Evolutionary conservation across 257 asterid genomes (phyloP).

Genomic region (Apocynum venetum): DNA sequence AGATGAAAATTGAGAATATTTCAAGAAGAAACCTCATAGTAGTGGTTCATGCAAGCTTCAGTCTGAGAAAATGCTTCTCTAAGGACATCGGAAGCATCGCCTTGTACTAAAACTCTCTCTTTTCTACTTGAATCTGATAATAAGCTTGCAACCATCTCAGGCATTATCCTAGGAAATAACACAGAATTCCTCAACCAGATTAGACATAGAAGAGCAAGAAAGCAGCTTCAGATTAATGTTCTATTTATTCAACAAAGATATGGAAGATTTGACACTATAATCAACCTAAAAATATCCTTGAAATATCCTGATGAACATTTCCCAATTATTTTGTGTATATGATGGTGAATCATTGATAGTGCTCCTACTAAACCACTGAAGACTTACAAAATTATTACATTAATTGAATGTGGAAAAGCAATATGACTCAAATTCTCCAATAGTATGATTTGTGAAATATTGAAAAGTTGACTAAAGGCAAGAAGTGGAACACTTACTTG

Average conservation of each 20-base stretch:
- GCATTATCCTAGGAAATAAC: slow-evolving; percentile 58
- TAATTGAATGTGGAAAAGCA: not conserved
- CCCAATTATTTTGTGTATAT: not conserved
- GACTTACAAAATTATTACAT: not conserved
- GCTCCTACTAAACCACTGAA: not conserved
- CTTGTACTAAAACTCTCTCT: slow-evolving; percentile 57
- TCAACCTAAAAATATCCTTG: not conserved
- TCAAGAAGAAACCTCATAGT: slow-evolving; percentile 70
- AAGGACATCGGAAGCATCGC: slow-evolving; percentile 88
- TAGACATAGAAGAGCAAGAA: not conserved
- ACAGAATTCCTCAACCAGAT: not conserved
- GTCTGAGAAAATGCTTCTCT: slow-evolving; percentile 85
- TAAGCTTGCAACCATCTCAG: slow-evolving; percentile 71
- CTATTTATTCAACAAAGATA: slow-evolving; percentile 1
- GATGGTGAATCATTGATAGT: not conserved
- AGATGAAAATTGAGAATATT: slow-evolving; percentile 10
- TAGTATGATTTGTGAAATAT: slow-evolving; percentile 4
- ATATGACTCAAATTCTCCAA: not conserved
- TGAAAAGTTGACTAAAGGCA: slow-evolving; percentile 18
- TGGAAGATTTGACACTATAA: not conserved
- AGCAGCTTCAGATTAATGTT: not conserved
- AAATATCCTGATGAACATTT: not conserved
- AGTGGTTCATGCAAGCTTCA: slow-evolving; percentile 77
- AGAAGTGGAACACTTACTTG: slow-evolving; percentile 63
- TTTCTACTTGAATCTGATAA: slow-evolving; percentile 72